A percentile compares a stretch with the other conserved stretches of the same genome.
phyloP scores from a whole-genome alignment of 208 protist genomes.

The Naegleria lovaniensis region DNA sequence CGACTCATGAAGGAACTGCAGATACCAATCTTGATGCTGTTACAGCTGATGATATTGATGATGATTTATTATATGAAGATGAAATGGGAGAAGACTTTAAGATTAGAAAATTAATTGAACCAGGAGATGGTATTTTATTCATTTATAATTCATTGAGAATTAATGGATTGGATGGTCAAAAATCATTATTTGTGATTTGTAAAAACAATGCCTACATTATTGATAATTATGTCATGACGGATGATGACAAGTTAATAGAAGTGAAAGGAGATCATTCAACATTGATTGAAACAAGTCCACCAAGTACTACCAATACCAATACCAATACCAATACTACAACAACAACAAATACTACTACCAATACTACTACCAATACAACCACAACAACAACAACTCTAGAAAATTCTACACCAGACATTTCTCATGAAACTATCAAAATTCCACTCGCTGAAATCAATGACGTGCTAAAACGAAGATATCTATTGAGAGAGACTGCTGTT shows the following conservation, averaged over 20 bases:
- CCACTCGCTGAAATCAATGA: conserved; percentile 32
- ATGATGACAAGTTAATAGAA: conserved; percentile 16
- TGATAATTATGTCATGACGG: background rate
- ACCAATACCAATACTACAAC: background rate
- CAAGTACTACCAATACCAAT: background rate
- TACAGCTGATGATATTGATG: background rate
- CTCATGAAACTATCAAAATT: background rate
- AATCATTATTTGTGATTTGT: background rate
- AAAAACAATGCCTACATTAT: conserved; percentile 12
- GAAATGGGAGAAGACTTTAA: conserved; percentile 8
- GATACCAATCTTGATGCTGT: background rate
- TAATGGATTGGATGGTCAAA: conserved; percentile 17
- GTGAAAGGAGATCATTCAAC: background rate
- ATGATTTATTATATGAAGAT: background rate
- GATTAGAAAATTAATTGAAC: conserved; percentile 19
- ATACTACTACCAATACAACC: background rate
- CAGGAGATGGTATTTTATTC: background rate
- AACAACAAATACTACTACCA: background rate
- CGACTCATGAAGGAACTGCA: background rate
- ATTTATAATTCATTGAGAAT: conserved; percentile 20
- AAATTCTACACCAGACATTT: background rate
- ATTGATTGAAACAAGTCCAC: background rate
- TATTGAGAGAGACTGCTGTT: conserved; percentile 45
- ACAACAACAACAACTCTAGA: background rate
- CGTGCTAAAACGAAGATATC: conserved; percentile 46